Conservation (phyloP, 1,284 basidiomycete species). For the Chiua sp. region DNA sequence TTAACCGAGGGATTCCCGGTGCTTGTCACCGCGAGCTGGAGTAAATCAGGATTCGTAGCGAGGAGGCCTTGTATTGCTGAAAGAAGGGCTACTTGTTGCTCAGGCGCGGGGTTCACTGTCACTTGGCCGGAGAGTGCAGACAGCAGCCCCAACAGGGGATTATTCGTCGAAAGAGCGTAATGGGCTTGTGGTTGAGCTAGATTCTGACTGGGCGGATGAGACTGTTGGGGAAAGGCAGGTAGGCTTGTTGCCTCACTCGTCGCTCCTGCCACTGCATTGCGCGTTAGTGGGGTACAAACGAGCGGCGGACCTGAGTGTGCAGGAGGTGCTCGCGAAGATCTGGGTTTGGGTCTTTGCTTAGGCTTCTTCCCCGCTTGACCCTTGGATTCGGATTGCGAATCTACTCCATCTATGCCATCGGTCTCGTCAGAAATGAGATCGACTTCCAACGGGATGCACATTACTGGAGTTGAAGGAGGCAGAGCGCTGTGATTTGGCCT, state of each 20-base stretch:
- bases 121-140: slow-evolving; percentile 15
- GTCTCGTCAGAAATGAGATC: slow-evolving; percentile 6
- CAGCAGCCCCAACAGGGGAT: slow-evolving; percentile 18
- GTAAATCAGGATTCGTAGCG: slow-evolving; percentile 24
- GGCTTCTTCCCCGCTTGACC: neutral
- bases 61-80: slow-evolving; percentile 28
- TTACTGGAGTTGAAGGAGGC: slow-evolving; percentile 19
- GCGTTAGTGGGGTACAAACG: slow-evolving; percentile 30
- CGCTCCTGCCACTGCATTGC: neutral
- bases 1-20: neutral
- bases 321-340: slow-evolving; percentile 13
- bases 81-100: slow-evolving; percentile 27
- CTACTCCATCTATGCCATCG: slow-evolving; percentile 6
- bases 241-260: slow-evolving; percentile 4
- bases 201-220: slow-evolving; percentile 3
- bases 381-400: slow-evolving; percentile 2
- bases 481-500: neutral
- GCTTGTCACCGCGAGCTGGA: slow-evolving; percentile 15
- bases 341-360: slow-evolving; percentile 23
- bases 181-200: slow-evolving; percentile 7
- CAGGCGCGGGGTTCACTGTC: neutral
- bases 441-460: neutral
- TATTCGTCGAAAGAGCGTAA: neutral
- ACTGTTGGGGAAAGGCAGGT: slow-evolving; percentile 20
- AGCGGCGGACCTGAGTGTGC: slow-evolving; percentile 25